Evolutionary conservation across 306 rosid species (phyloP), one percentile per base, ranked within the genome.

Genomic region (Vigna radiata): DNA sequence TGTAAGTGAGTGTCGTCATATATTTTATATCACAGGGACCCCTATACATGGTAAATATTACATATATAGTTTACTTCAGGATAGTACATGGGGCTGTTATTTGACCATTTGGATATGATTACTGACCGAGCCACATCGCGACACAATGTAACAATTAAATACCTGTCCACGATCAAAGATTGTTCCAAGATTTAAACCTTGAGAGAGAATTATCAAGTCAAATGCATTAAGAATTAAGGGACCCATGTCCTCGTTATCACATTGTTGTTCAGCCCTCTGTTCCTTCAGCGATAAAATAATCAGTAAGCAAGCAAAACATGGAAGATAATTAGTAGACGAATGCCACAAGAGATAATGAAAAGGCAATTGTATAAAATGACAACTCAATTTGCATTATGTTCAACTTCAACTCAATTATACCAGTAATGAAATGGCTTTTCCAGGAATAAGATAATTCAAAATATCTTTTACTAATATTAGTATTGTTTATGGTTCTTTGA

Each of bases 201-300:
- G 98, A 63, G 97, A 93, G 78, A 91, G 78, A 87, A 89, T 84
- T 72, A 91, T 89, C 77, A 93, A 74, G 86, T 93, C 98, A 81
- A 93, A 91, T 62, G 98, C 98, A 91, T 93, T 89, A 44, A 91
- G 93, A 79, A 86, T 78, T 54, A 93, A 82, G 75, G 98, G 98
- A 78, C 93, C 88, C 56, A 37, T 81, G 81, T 91, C 86, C 75
- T 88, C 96, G 61, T 79, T 86, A 54, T 90, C 83, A 71, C 68
- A 65, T 63, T 44, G 89, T 71, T 85, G 92, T 21, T 66, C 66
- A 52, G 68, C 77, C 68, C 77, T 87, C 56, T 77, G 89, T 82
- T 84, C 94, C 98, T 93, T 78, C 77, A 73, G 60, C 56, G 64
- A 69, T 29, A 73, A 68, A 48, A 83, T 15, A 72, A 75, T 31